Conservation (phyloP, 495 filamentous ascomycete species). For the Pseudoneurospora amorphoporcata region DNA sequence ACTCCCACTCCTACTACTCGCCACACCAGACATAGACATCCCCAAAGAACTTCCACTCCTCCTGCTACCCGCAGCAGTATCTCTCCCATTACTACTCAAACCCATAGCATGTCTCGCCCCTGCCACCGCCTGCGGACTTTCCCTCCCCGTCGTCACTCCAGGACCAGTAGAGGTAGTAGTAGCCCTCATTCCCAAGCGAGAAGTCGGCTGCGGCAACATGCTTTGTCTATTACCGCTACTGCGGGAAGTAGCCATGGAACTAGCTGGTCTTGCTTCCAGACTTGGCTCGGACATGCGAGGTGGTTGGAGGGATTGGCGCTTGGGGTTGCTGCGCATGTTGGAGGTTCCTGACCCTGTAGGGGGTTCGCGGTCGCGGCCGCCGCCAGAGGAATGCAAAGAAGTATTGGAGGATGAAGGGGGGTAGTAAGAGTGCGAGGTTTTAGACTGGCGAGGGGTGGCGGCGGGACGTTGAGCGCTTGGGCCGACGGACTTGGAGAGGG, state of each 20-base stretch:
- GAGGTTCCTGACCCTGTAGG: conserved; percentile 21
- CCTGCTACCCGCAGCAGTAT: not conserved
- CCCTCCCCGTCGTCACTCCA: conserved; percentile 16
- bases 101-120: conserved; percentile 31
- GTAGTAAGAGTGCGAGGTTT: not conserved
- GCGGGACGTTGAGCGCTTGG: not conserved
- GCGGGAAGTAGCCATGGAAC: conserved; percentile 32
- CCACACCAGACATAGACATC: too few species aligned
- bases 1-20: not conserved
- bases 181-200: not conserved
- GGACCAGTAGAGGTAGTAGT: not conserved
- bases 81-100: conserved; percentile 14
- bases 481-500: conserved; percentile 11
- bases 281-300: conserved; percentile 18
- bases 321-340: conserved; percentile 23
- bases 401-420: not conserved
- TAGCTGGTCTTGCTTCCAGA: conserved; percentile 26
- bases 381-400: not conserved
- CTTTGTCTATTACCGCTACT: conserved; percentile 28
- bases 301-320: conserved; percentile 39
- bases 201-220: conserved; percentile 40
- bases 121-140: conserved; percentile 30
- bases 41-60: not conserved
- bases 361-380: conserved; percentile 9
- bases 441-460: not conserved